phyloP scores from a whole-genome alignment of 805 yeast species.

The Debaryomyces castellii region DNA sequence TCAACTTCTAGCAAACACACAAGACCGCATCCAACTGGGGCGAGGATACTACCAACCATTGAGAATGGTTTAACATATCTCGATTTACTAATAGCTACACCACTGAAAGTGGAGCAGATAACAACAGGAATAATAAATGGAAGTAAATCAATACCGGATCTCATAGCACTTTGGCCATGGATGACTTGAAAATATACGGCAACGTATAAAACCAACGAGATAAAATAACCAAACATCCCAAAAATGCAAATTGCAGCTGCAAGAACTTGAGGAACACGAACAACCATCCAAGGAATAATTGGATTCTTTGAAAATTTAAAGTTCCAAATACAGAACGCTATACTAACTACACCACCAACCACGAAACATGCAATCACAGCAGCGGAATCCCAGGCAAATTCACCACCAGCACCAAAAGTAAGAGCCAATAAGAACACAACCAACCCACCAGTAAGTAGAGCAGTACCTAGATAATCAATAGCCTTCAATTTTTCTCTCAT shows the following conservation, averaged over 20 bases:
- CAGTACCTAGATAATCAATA: constrained; percentile 46
- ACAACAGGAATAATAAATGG: constrained; percentile 44
- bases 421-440: constrained; percentile 48
- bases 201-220: constrained; percentile 24
- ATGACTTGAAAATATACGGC: constrained; percentile 52
- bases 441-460: constrained; percentile 38
- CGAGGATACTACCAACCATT: constrained; percentile 32
- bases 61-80: constrained; percentile 43
- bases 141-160: constrained; percentile 45
- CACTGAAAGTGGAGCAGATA: constrained; percentile 34
- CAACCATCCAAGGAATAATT: constrained; percentile 45
- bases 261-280: constrained; percentile 34
- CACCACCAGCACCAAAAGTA: constrained; percentile 48
- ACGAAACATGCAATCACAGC: constrained; percentile 49
- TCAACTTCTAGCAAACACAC: constrained; percentile 39
- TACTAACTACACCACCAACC: constrained; percentile 37
- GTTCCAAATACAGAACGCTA: constrained; percentile 40
- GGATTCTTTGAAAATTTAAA: constrained; percentile 42
- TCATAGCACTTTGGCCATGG: constrained; percentile 38
- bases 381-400: constrained; percentile 53
- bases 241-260: constrained; percentile 36
- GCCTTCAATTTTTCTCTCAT: constrained; percentile 33
- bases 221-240: constrained; percentile 35
- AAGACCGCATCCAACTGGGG: constrained; percentile 46
- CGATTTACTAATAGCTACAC: constrained; percentile 36